phyloP scores from a whole-genome alignment of 345 rosid genomes.

The Euphorbia peplus region DNA sequence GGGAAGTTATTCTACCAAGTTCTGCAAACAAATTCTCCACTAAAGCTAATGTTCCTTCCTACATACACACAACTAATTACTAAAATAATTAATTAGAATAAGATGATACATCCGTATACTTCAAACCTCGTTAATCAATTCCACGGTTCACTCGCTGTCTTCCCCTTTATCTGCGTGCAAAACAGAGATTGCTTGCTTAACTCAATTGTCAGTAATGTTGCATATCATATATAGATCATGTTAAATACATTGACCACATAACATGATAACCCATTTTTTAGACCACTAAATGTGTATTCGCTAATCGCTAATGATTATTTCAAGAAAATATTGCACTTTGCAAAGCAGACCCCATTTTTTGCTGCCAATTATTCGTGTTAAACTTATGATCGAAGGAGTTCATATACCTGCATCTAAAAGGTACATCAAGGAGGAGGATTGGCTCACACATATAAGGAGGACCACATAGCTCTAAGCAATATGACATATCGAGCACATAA shows the following conservation, averaged over 20 bases:
- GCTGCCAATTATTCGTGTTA: not conserved
- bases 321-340: not conserved
- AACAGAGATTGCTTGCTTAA: not conserved
- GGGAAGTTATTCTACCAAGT: not conserved
- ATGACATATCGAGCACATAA: too few species aligned
- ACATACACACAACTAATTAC: constrained; percentile 2
- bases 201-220: not conserved
- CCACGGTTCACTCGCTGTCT: constrained; percentile 33
- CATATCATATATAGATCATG: too few species aligned
- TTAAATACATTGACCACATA: too few species aligned
- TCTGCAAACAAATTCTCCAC: constrained; percentile 15
- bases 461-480: too few species aligned
- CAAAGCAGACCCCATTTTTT: not conserved
- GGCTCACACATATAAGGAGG: too few species aligned
- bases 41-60: constrained; percentile 18
- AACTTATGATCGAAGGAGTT: not conserved
- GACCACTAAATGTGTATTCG: not conserved
- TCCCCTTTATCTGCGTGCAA: constrained; percentile 33
- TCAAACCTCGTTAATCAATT: constrained; percentile 4
- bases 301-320: not conserved
- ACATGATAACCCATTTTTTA: too few species aligned
- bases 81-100: not conserved
- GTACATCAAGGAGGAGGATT: too few species aligned
- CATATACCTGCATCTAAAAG: too few species aligned
- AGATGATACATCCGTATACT: constrained; percentile 15